Evolutionary conservation across 176 grass and related monocot species (phyloP).

Genomic region (Canna indica): DNA sequence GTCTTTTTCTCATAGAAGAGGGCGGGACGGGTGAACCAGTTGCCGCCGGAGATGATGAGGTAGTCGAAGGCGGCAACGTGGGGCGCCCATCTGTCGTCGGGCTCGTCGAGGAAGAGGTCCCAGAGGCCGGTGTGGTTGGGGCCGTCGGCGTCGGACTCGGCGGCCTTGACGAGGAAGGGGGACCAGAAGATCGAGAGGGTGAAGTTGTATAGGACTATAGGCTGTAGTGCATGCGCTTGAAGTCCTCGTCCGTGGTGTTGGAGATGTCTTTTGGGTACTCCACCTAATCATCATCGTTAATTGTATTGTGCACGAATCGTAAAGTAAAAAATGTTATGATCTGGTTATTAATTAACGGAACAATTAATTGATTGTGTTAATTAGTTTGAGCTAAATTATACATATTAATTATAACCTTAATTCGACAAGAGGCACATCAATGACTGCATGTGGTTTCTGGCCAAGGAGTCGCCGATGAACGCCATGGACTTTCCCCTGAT

Average conservation of each 20-base stretch:
- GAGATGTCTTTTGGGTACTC: slow-evolving; percentile 29
- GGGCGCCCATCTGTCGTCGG: slow-evolving; percentile 22
- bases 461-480: slow-evolving; percentile 50
- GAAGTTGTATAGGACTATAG: slow-evolving; percentile 19
- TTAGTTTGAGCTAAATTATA: neutral
- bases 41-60: slow-evolving; percentile 27
- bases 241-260: slow-evolving; percentile 25
- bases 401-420: neutral
- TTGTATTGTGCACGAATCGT: neutral
- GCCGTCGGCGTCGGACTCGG: slow-evolving; percentile 13
- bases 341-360: neutral
- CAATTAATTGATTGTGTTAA: too few relatives aligned
- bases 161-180: slow-evolving; percentile 26
- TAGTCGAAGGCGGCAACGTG: slow-evolving; percentile 18
- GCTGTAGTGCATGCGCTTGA: slow-evolving; percentile 23
- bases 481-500: slow-evolving; percentile 35
- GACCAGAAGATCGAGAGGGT: slow-evolving; percentile 43
- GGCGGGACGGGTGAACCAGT: slow-evolving; percentile 28
- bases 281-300: slow-evolving; percentile 12
- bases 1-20: slow-evolving; percentile 23
- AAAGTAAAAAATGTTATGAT: neutral
- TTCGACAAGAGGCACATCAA: slow-evolving; percentile 38
- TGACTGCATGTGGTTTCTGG: slow-evolving; percentile 49
- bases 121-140: slow-evolving; percentile 16
- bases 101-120: slow-evolving; percentile 22